Evolutionary conservation across 148 eudicot genomes (phyloP).

Genomic region (Rhododendron molle): DNA sequence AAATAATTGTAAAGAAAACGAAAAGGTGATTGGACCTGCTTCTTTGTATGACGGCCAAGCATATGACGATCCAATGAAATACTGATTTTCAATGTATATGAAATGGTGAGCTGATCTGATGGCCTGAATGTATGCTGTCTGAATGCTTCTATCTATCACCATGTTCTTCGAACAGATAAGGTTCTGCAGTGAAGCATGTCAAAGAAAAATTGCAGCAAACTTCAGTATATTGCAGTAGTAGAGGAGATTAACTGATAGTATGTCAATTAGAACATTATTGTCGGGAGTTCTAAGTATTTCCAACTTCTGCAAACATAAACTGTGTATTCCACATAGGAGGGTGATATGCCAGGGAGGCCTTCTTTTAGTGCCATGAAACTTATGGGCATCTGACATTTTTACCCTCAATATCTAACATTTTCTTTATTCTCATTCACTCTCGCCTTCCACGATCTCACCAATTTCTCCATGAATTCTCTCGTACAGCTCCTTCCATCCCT

Average conservation of each 20-base stretch:
- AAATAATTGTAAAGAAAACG: neutral
- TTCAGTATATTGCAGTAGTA: neutral
- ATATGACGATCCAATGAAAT: conserved; percentile 93
- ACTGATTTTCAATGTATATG: conserved; percentile 91
- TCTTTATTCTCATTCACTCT: neutral
- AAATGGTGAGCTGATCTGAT: conserved; percentile 96
- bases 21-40: conserved; percentile 52
- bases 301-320: conserved; percentile 2
- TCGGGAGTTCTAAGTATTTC: neutral
- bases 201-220: neutral
- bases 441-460: neutral
- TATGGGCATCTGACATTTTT: neutral
- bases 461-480: too few species aligned
- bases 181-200: conserved; percentile 51
- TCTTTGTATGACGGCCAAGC: conserved; percentile 89
- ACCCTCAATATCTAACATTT: neutral
- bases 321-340: neutral
- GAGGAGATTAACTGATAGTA: neutral
- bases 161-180: conserved; percentile 70
- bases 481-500: too few species aligned
- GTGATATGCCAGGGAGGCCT: neutral
- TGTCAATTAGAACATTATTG: neutral
- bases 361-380: neutral
- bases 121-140: conserved; percentile 92
- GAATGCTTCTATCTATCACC: conserved; percentile 92